Evolutionary conservation across 805 yeast species (phyloP), one percentile per base, ranked within the genome.

Genomic region (Tetrapisispora namnaoensis): DNA sequence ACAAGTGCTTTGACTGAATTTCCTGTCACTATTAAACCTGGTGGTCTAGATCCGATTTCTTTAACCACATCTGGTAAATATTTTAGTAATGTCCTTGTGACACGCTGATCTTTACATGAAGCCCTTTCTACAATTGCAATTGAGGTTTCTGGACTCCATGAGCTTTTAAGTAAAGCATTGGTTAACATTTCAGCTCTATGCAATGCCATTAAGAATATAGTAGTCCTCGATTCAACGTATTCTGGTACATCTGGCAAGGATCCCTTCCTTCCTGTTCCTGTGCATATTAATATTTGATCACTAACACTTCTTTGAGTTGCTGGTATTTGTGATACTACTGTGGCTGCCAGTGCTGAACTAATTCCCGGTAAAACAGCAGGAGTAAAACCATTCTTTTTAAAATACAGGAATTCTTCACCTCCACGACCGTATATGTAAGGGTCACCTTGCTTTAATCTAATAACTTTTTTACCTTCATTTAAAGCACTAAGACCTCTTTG

Each of bases 391-490:
- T 83, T 76, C 21, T 71, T 58, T 28, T 73, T 59, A 66, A 91
- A 91, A 62, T 72, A 90, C 10, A 78, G 58, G 62, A 66, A 86
- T 60, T 91, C 98, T 68, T 91, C 98, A 38, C 96, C 96, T 41
- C 98, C 98, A 53, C 98, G 79, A 3, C 98, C 98, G 63, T 87
- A 91, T 32, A 91, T 86, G 65, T 88, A 91, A 10, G 98, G 98
- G 64, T 91, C 98, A 34, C 98, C 98, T 68, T 91, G 98, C 65
- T 91, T 91, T 55, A 91, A 74, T 50, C 98, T 73, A 2, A 91
- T 95, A 1, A 91, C 96, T 49, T 78, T 79, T 58, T 78, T 74
- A 16, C 96, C 96, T 46, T 73, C 65, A 27, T 71, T 54, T 24
- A 88, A 64, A 0, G 81, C 83, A 34, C 74, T 75, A 17, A 91